phyloP scores from a whole-genome alignment of 148 eudicot genomes.

The Silene uniflora region DNA sequence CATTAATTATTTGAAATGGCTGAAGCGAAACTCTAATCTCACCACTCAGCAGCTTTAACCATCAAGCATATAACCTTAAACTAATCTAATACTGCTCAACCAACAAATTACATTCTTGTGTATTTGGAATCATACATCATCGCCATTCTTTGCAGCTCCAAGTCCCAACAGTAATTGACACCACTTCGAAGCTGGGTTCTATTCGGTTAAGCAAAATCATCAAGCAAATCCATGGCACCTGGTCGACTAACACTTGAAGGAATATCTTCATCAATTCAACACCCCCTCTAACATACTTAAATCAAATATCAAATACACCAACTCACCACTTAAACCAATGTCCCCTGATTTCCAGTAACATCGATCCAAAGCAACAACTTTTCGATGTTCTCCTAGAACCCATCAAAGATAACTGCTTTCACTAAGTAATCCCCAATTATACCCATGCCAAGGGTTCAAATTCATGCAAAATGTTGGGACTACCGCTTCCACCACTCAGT shows the following conservation, averaged over 20 bases:
- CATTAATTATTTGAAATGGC: too few relatives aligned
- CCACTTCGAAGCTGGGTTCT: not conserved
- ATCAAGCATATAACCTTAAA: not conserved
- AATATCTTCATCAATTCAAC: not conserved
- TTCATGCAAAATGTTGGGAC: too few relatives aligned
- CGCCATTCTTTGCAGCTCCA: not conserved
- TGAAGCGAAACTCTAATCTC: too few relatives aligned
- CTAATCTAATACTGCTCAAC: not conserved
- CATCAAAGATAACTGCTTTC: not conserved
- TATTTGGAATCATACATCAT: not conserved
- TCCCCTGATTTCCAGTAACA: not conserved
- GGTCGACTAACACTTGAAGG: not conserved
- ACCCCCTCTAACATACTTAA: not conserved
- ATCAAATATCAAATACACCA: not conserved
- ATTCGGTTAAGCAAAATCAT: not conserved
- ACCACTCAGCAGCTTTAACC: not conserved
- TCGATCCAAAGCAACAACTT: too few relatives aligned
- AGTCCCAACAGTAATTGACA: not conserved
- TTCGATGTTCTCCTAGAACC: not conserved
- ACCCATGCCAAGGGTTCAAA: not conserved
- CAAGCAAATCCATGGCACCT: not conserved
- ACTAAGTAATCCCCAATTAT: not conserved
- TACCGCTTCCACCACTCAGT: too few relatives aligned
- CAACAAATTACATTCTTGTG: not conserved
- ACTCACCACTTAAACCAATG: not conserved